Percentiles rank a stretch among this genome's conserved stretches.
phyloP scores from a whole-genome alignment of 257 asterid genomes.

The Solanum verrucosum region DNA sequence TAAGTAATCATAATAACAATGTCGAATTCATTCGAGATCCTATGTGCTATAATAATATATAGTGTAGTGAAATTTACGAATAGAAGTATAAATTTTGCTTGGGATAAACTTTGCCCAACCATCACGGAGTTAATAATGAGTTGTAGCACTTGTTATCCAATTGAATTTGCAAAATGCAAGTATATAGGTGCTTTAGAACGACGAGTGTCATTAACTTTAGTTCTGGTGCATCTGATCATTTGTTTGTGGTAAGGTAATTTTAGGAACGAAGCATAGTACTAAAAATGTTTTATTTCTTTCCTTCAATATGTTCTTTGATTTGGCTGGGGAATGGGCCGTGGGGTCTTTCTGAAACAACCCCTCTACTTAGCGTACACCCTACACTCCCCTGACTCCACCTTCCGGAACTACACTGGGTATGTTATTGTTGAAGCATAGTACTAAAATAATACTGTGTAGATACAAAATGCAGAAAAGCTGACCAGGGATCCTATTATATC shows the following conservation, averaged over 20 bases:
- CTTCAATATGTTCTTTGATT: not conserved
- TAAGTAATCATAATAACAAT: not conserved
- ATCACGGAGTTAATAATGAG: not conserved
- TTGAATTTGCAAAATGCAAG: not conserved
- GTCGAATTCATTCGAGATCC: not conserved
- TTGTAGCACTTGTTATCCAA: not conserved
- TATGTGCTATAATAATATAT: not conserved
- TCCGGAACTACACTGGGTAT: not conserved
- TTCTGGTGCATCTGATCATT: not conserved
- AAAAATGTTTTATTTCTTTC: not conserved
- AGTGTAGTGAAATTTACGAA: not conserved
- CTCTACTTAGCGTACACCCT: not conserved
- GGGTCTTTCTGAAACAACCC: not conserved
- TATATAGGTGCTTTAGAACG: not conserved
- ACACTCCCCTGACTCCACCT: not conserved
- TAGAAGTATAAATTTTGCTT: not conserved
- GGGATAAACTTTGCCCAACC: not conserved
- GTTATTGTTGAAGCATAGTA: not conserved
- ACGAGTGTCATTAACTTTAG: not conserved
- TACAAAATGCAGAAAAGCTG: not conserved
- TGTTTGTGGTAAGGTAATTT: not conserved
- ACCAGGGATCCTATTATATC: not conserved
- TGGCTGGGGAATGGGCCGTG: not conserved
- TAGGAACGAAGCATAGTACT: not conserved
- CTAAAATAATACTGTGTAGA: not conserved